Conservation (phyloP, 768 basidiomycete species). For the Pisolithus tinctorius region DNA sequence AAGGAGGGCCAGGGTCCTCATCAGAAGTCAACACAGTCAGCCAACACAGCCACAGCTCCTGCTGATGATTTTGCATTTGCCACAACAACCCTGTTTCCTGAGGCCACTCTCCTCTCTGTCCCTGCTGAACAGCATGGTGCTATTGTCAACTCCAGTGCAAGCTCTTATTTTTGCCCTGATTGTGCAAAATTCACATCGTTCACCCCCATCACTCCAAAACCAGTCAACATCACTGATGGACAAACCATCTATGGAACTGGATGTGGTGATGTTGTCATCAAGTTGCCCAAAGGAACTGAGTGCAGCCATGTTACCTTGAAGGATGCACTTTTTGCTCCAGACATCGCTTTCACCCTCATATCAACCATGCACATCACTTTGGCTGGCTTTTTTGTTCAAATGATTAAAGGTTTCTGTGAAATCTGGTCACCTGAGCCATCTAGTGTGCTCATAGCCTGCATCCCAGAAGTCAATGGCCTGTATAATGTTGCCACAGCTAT, state of each 20-base stretch:
- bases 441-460: not conserved
- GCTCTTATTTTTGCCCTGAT: not conserved
- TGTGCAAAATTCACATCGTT: not conserved
- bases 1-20: constrained; percentile 31
- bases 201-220: not conserved
- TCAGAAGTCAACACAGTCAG: constrained; percentile 12
- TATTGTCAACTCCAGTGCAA: not conserved
- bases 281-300: constrained; percentile 18
- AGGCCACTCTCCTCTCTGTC: no score
- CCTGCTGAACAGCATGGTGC: not conserved
- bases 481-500: not conserved
- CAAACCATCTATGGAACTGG: constrained; percentile 24
- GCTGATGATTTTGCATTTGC: no score
- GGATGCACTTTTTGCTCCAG: not conserved
- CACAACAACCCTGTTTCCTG: no score
- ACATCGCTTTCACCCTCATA: constrained; percentile 3
- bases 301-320: not conserved
- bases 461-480: not conserved
- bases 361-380: not conserved
- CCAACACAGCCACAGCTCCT: not conserved
- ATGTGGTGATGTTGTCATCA: constrained; percentile 24
- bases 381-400: not conserved
- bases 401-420: not conserved
- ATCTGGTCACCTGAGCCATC: not conserved
- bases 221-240: constrained; percentile 18